phyloP scores from a whole-genome alignment of 805 yeast genomes.

The Maudiozyma serrabonitensis region DNA sequence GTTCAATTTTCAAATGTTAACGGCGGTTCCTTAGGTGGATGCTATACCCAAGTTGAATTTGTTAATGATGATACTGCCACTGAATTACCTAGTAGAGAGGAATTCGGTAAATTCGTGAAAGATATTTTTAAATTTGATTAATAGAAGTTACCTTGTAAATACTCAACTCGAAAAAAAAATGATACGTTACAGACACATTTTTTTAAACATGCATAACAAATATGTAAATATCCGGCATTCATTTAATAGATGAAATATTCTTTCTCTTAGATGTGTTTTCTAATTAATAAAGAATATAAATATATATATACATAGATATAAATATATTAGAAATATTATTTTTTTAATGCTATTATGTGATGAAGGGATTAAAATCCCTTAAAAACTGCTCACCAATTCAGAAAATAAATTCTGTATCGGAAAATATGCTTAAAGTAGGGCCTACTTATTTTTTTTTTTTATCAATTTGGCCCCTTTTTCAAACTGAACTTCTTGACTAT shows the following conservation, averaged over 20 bases:
- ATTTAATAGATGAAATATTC: background rate
- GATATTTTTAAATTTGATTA: slow-evolving; percentile 5
- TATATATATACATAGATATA: background rate
- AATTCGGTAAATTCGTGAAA: slow-evolving; percentile 6
- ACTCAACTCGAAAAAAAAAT: background rate
- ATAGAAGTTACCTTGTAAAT: background rate
- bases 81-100: slow-evolving; percentile 1
- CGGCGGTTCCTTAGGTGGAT: slow-evolving; percentile 21
- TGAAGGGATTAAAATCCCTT: background rate
- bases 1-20: slow-evolving; percentile 26
- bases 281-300: background rate
- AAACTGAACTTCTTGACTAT: slow-evolving; percentile 10
- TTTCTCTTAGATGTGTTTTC: background rate
- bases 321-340: background rate
- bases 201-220: background rate
- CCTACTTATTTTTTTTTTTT: background rate
- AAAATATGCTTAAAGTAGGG: background rate
- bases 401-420: background rate
- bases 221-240: background rate
- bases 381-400: background rate
- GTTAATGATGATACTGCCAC: background rate
- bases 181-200: too few relatives aligned
- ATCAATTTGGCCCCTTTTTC: background rate
- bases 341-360: background rate
- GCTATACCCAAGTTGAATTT: slow-evolving; percentile 23